Percentiles rank a stretch among this genome's conserved stretches.
phyloP scores from a whole-genome alignment of 208 protist genomes.

The Lotmaria passim region DNA sequence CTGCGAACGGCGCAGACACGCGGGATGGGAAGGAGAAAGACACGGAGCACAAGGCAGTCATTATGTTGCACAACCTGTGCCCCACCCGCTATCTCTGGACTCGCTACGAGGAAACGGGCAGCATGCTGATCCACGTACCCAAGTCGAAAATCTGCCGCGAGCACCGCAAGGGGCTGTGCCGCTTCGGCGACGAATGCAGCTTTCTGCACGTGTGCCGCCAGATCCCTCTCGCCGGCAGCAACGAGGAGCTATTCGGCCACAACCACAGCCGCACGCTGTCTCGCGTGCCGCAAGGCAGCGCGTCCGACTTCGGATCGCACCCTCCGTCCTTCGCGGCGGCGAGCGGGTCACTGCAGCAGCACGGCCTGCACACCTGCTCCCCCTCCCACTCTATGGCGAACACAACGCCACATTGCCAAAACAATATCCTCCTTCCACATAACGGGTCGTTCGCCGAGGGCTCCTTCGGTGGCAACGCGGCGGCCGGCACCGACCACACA shows the following conservation, averaged over 20 bases:
- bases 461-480: constrained; percentile 16
- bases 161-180: constrained; percentile 81
- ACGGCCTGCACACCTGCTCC: constrained; percentile 10
- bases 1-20: constrained; percentile 2
- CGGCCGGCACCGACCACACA: background rate
- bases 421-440: constrained; percentile 16
- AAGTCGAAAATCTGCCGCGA: constrained; percentile 73
- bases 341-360: constrained; percentile 16
- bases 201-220: constrained; percentile 86
- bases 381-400: constrained; percentile 19
- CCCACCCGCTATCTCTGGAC: constrained; percentile 79
- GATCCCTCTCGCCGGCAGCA: constrained; percentile 40
- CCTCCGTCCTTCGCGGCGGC: constrained; percentile 13
- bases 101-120: constrained; percentile 57
- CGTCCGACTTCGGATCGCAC: constrained; percentile 26
- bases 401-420: constrained; percentile 2
- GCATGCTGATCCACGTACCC: constrained; percentile 53
- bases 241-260: constrained; percentile 23
- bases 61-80: constrained; percentile 69
- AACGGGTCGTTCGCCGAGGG: constrained; percentile 20
- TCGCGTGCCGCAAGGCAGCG: constrained; percentile 17
- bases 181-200: constrained; percentile 86
- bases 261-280: constrained; percentile 28
- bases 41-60: constrained; percentile 24
- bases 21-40: constrained; percentile 13